phyloP scores from a whole-genome alignment of 2,329 filamentous ascomycete genomes.

The Sporothrix pallida region DNA sequence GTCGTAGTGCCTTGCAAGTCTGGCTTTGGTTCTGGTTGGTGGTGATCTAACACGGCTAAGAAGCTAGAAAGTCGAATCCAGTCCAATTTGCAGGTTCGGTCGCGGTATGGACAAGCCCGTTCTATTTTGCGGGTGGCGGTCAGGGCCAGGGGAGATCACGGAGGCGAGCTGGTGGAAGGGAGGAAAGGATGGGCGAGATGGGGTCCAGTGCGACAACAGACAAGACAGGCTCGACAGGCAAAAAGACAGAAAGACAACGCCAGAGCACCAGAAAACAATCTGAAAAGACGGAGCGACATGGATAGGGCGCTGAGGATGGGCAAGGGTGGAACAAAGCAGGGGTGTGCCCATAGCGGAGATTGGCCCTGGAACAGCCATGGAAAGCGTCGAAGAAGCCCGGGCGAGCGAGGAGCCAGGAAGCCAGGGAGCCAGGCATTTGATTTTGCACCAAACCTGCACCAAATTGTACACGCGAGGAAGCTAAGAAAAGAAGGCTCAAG shows the following conservation, averaged over 20 bases:
- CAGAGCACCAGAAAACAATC: neutral
- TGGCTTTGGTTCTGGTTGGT: slow-evolving; percentile 19
- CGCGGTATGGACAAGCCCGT: slow-evolving; percentile 3
- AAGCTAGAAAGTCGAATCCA: too few species aligned
- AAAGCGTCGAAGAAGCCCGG: slow-evolving; percentile 27
- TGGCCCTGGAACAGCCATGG: slow-evolving; percentile 32
- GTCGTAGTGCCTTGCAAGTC: slow-evolving; percentile 12
- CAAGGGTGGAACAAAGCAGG: slow-evolving; percentile 22
- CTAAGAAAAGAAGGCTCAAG: too few species aligned
- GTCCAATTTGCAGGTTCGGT: neutral
- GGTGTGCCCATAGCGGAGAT: slow-evolving; percentile 29
- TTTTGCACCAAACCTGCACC: too few species aligned
- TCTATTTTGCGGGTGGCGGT: slow-evolving; percentile 35
- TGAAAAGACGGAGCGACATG: slow-evolving; percentile 20
- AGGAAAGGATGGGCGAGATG: slow-evolving; percentile 16
- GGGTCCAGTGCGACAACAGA: slow-evolving; percentile 6
- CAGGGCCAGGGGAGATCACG: slow-evolving; percentile 35
- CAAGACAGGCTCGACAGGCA: neutral
- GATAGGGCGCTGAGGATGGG: slow-evolving; percentile 19
- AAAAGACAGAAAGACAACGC: too few species aligned
- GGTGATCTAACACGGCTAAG: neutral
- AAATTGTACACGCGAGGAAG: too few species aligned
- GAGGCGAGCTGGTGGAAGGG: slow-evolving; percentile 21
- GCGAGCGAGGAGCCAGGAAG: neutral
- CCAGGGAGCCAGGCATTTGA: neutral